phyloP scores from a whole-genome alignment of 139 green algal species.

The Ulvella scutata region DNA sequence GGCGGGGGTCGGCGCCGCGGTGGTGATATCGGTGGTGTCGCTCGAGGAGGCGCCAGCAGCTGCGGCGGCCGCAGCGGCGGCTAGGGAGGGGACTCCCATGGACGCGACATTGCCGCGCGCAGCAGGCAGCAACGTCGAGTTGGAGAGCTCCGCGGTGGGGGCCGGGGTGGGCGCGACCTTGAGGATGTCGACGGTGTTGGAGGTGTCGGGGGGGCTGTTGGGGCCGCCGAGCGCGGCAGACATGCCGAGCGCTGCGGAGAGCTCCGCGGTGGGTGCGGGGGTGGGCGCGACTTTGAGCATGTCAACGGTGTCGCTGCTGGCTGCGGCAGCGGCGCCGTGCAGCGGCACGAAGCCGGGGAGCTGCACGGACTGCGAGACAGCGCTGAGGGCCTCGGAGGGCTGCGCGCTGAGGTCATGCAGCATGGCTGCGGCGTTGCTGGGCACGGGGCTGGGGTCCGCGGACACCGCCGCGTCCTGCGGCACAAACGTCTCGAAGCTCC shows the following conservation, averaged over 20 bases:
- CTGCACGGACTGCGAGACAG: too few species aligned
- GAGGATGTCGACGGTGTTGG: too few species aligned
- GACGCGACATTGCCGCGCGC: background rate
- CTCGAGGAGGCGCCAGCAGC: background rate
- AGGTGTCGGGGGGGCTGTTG: too few species aligned
- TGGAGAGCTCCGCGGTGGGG: background rate
- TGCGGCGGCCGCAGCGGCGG: background rate
- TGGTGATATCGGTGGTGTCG: too few species aligned
- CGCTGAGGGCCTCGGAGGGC: too few species aligned
- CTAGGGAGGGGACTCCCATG: background rate
- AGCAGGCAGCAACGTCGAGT: too few species aligned
- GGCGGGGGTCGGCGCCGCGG: background rate
- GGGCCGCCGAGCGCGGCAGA: background rate
- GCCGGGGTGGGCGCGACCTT: background rate
- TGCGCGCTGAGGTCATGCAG: too few species aligned
- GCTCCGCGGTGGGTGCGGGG: background rate
- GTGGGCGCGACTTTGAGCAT: too few species aligned
- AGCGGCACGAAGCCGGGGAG: background rate
- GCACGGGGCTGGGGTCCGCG: background rate
- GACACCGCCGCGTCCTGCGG: background rate
- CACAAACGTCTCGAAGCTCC: too few species aligned
- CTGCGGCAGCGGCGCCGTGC: background rate
- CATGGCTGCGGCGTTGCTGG: background rate
- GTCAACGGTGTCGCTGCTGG: background rate
- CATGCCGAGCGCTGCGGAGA: background rate